phyloP scores from a whole-genome alignment of 2,329 filamentous ascomycete species.

The Plectosphaerella cucumerina region DNA sequence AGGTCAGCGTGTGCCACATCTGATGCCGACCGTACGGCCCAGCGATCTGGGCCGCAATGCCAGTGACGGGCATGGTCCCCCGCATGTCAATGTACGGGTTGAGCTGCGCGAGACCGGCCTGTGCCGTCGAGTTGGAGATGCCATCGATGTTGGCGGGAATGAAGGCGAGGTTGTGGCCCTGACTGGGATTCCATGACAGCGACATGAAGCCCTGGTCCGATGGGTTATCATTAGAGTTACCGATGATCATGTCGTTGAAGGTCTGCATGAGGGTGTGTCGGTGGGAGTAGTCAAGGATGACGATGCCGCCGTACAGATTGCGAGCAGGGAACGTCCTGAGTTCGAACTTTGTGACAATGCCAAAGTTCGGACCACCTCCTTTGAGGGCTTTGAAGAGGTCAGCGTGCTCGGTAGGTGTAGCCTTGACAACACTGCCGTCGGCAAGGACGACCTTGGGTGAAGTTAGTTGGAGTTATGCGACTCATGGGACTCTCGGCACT shows the following conservation, averaged over 20 bases:
- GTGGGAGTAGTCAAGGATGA: not conserved
- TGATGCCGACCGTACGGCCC: not conserved
- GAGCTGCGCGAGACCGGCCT: not conserved
- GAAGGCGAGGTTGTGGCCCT: not conserved
- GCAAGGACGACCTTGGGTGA: constrained; percentile 38
- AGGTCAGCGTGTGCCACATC: constrained; percentile 1
- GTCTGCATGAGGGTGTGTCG: not conserved
- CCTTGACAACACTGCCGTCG: constrained; percentile 34
- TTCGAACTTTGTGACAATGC: constrained; percentile 31
- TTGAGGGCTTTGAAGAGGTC: constrained; percentile 45
- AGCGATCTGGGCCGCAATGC: not conserved
- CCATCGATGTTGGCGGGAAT: constrained; percentile 1
- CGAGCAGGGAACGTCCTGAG: constrained; percentile 17
- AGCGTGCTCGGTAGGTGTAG: constrained; percentile 24
- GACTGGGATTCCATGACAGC: not conserved
- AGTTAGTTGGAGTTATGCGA: constrained; percentile 21
- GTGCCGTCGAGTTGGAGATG: not conserved
- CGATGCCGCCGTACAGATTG: constrained; percentile 6
- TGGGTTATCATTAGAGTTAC: not conserved
- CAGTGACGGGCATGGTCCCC: not conserved
- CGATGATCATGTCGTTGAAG: not conserved
- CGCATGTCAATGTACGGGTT: not conserved
- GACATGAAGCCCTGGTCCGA: constrained; percentile 1
- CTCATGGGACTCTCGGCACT: not conserved
- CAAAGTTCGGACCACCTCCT: constrained; percentile 45